phyloP scores from a whole-genome alignment of 2,329 filamentous ascomycete species.

The Corinectria fuckeliana region DNA sequence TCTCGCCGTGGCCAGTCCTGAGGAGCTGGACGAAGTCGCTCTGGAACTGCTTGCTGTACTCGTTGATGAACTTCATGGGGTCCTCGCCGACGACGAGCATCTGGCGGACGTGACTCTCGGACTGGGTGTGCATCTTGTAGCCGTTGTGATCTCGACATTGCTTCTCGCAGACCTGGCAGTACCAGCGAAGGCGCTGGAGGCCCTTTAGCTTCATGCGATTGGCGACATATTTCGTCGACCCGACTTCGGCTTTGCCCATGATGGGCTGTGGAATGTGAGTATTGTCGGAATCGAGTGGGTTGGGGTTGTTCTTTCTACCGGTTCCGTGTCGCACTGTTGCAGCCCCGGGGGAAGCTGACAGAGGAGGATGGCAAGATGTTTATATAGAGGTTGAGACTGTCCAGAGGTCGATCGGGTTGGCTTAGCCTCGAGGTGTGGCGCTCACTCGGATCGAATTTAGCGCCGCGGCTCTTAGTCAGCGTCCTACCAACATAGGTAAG shows the following conservation, averaged over 20 bases:
- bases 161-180: constrained; percentile 80
- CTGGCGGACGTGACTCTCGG: constrained; percentile 86
- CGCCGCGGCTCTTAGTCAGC: neutral
- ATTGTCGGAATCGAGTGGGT: neutral
- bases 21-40: constrained; percentile 80
- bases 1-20: constrained; percentile 86
- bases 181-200: constrained; percentile 85
- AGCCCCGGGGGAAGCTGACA: neutral
- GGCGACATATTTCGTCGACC: constrained; percentile 85
- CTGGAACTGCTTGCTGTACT: constrained; percentile 82
- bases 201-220: constrained; percentile 90
- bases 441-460: neutral
- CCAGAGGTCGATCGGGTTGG: neutral
- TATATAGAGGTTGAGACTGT: too few relatives aligned
- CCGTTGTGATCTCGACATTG: constrained; percentile 80
- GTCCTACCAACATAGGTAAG: too few relatives aligned
- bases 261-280: constrained; percentile 43
- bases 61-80: constrained; percentile 80
- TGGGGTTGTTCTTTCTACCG: neutral
- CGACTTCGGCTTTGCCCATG: constrained; percentile 93
- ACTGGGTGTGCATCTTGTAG: constrained; percentile 87
- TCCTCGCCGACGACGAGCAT: constrained; percentile 89
- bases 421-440: neutral
- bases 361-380: too few relatives aligned
- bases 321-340: neutral